Base-by-base conservation (phyloP, 31 red algal species). In the Asparagopsis taxiformis region DNA sequence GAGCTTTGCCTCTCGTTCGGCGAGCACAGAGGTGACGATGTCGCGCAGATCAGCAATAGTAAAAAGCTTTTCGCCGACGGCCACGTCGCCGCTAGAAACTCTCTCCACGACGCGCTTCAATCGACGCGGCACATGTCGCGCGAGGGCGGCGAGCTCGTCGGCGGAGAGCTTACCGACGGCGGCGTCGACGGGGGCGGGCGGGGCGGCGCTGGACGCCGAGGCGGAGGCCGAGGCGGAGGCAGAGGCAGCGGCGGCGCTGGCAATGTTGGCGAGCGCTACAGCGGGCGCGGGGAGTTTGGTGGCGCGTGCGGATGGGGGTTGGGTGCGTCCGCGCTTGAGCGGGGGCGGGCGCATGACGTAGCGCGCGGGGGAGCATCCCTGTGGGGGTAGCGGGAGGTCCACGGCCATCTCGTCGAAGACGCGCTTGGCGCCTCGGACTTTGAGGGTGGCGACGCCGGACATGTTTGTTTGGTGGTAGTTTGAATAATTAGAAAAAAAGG, bases 401-500 rank as follows among this genome's bases (percentile, higher is more conserved):
- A 85, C 80, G 16, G 56, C 28, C 80, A 85, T 85, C 26, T 85
- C 80, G 44, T 85, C 80, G 51, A 85, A 85, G 21, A 33, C 44
- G 31, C 80, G 80, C 60, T 85, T 85, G 1, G 68, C 68, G 22
- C 72, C 72, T 33, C 80, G 80, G 0, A 59, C 52, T 31, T 85
- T 85, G 49, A 85, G 80, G 3, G 80, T 85, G 4, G 80, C 80
- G 26, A 85, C 80, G 61, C 80, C 80, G 4, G 80, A 85, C 80
- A 85, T 85, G 57, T 29, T 41, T 43, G 11, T n/a, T n/a, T n/a
- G n/a, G n/a, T n/a, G n/a, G n/a, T n/a, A n/a, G n/a, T n/a, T n/a
- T n/a, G 3, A 11, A 16, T 60, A 20, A 13, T 15, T n/a, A 33
- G n/a, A 62, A 23, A 36, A 34, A 0, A 62, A 21, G 11, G 0